A percentile compares a stretch with the other conserved stretches of the same genome.
Evolutionary conservation across 768 basidiomycete genomes (phyloP).

Genomic region (Hygrocybe punicea): DNA sequence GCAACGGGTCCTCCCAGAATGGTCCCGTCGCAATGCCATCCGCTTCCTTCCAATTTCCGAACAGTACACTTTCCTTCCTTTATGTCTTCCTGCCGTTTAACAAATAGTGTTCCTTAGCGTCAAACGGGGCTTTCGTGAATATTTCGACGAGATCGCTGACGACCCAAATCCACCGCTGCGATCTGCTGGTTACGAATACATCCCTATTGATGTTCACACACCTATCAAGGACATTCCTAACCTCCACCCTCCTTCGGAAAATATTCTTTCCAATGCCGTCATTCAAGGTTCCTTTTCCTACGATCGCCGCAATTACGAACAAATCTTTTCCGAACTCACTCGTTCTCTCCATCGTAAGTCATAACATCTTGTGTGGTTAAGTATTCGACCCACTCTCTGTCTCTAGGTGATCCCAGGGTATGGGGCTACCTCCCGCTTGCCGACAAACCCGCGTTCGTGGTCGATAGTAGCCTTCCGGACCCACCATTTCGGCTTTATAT

Average conservation of each 20-base stretch:
- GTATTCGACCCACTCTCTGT: not conserved
- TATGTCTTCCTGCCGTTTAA: constrained; percentile 24
- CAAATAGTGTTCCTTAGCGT: constrained; percentile 24
- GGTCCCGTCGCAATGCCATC: constrained; percentile 38
- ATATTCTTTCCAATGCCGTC: constrained; percentile 38
- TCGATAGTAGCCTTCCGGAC: constrained; percentile 24
- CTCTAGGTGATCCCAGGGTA: constrained; percentile 29
- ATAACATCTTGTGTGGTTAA: not conserved
- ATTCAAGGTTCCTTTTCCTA: constrained; percentile 40
- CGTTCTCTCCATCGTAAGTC: constrained; percentile 30
- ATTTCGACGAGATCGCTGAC: constrained; percentile 30
- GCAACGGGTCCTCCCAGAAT: constrained; percentile 34
- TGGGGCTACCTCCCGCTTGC: constrained; percentile 39
- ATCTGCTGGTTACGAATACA: constrained; percentile 33
- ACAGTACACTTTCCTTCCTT: constrained; percentile 31
- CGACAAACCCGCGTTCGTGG: constrained; percentile 16
- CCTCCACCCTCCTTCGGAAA: constrained; percentile 19
- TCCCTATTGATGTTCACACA: constrained; percentile 36
- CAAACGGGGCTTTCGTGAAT: not conserved
- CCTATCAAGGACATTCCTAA: constrained; percentile 34
- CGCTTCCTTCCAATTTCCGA: constrained; percentile 38
- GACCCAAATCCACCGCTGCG: constrained; percentile 27
- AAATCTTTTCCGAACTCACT: constrained; percentile 35
- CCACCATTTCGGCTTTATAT: constrained; percentile 34
- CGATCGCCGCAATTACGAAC: constrained; percentile 35